Evolutionary conservation across 176 grass and related monocot genomes (phyloP).

Genomic region (Panicum miliaceum): DNA sequence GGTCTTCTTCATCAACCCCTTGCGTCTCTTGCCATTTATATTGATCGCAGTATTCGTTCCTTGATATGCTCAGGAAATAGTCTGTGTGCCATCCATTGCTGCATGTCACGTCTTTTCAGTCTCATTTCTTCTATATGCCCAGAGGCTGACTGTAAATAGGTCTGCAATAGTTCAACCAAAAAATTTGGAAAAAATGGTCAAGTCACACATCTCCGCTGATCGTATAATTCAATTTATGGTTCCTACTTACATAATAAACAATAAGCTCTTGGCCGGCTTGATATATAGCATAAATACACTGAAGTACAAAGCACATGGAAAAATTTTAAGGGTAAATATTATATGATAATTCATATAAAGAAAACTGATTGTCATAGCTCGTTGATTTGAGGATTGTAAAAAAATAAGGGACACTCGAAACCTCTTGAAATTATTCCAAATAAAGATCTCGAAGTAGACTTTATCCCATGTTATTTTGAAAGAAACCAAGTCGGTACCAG

Average conservation of each 20-base stretch:
- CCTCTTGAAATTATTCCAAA: background rate
- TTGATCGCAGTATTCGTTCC: constrained; percentile 81
- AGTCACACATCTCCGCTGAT: background rate
- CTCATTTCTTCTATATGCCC: constrained; percentile 85
- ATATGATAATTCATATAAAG: background rate
- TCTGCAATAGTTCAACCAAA: constrained; percentile 46
- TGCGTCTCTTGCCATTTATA: constrained; percentile 97
- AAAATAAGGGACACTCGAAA: background rate
- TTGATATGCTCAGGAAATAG: constrained; percentile 76
- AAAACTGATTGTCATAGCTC: background rate
- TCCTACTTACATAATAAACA: constrained; percentile 11
- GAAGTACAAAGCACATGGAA: background rate
- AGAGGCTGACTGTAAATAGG: constrained; percentile 81
- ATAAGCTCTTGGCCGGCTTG: background rate
- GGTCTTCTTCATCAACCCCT: constrained; percentile 87
- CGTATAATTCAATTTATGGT: background rate
- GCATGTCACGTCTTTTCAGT: constrained; percentile 71
- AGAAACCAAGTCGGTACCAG: background rate
- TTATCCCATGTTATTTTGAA: constrained; percentile 7
- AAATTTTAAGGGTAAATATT: background rate
- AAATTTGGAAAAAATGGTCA: constrained; percentile 1
- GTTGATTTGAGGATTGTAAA: background rate
- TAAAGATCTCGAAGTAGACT: background rate
- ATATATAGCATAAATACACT: constrained; percentile 1
- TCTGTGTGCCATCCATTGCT: constrained; percentile 88